Evolutionary conservation across 345 rosid species (phyloP).

Genomic region (Leavenworthia alabamica): DNA sequence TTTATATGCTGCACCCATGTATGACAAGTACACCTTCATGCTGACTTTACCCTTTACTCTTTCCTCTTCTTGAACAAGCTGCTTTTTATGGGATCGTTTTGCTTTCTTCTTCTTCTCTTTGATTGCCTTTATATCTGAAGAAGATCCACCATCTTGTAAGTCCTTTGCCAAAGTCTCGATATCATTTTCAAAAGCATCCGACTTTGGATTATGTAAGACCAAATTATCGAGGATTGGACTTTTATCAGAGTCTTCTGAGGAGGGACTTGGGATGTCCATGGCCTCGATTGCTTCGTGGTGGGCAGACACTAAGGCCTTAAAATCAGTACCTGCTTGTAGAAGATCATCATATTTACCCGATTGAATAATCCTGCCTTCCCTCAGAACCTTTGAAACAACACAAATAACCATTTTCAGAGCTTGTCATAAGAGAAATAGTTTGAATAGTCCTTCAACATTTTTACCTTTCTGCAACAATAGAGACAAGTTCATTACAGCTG

Average conservation of each 20-base stretch:
- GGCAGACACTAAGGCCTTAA: constrained; percentile 85
- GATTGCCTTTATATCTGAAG: constrained; percentile 70
- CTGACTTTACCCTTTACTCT: constrained; percentile 90
- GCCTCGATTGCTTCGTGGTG: constrained; percentile 98
- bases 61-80: constrained; percentile 99
- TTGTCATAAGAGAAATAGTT: constrained; percentile 14
- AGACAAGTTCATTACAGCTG: constrained; percentile 35
- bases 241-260: constrained; percentile 89
- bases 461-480: constrained; percentile 33
- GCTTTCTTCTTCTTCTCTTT: constrained; percentile 70
- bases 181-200: constrained; percentile 47
- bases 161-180: constrained; percentile 77
- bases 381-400: constrained; percentile 64
- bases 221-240: constrained; percentile 39
- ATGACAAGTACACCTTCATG: constrained; percentile 95
- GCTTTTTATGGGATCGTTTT: constrained; percentile 82
- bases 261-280: constrained; percentile 80
- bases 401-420: constrained; percentile 4
- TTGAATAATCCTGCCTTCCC: constrained; percentile 87
- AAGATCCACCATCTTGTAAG: constrained; percentile 69
- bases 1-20: constrained; percentile 96
- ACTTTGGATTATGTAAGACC: constrained; percentile 38
- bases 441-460: constrained; percentile 28
- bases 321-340: constrained; percentile 96
- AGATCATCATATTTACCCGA: constrained; percentile 97